Evolutionary conservation across 1,284 basidiomycete genomes (phyloP), one percentile per base, ranked within the genome.

Genomic region (Heliocybe sulcata): DNA sequence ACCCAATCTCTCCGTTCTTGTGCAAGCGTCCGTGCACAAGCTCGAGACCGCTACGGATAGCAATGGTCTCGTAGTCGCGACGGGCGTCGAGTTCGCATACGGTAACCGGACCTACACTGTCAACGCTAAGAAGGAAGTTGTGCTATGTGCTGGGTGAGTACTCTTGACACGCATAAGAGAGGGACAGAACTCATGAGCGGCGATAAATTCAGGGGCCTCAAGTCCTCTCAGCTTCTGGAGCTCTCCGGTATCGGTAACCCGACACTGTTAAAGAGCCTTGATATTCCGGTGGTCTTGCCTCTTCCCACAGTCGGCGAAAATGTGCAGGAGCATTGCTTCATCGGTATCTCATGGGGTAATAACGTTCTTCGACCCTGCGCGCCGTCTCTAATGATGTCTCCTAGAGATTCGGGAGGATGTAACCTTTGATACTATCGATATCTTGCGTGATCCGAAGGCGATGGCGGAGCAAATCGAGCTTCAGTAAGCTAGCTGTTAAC

Each of bases 231-330:
- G 45, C 66, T 82, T 10, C 65, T 81, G 1, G 75, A 81, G 49
- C 66, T 79, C 19, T 79, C 77, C 0, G 80, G 79, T 2, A 73
- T 82, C 27, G 80, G 80, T 12, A 65, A 72, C 22, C 61, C 61
- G 3, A 61, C 67, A 8, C 65, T 80, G 4, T 64, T 82, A 3
- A 63, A 69, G 35, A 63, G 58, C 25, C 59, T 76, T 3, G 73
- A 72, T 1, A 65, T 82, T 31, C 59, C 66, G 2, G 59, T 70
- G 31, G 67, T 69, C 54, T 59, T 76, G 52, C 65, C 75, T 27
- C 65, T 81, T 8, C 72, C 75, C 2, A 77, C 77, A 3, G 77
- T 81, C 1, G 80, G 79, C 3, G 67, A 67, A 57, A 81, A 82
- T 60, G 64, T 78, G 6, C 77, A 77, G 51, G 80, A 81, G 54